These are phyloP conservation scores for Cryptococcus floricola DNA, from an alignment of 1,284 basidiomycete genomes.

Conservation along the genomic window DNA sequence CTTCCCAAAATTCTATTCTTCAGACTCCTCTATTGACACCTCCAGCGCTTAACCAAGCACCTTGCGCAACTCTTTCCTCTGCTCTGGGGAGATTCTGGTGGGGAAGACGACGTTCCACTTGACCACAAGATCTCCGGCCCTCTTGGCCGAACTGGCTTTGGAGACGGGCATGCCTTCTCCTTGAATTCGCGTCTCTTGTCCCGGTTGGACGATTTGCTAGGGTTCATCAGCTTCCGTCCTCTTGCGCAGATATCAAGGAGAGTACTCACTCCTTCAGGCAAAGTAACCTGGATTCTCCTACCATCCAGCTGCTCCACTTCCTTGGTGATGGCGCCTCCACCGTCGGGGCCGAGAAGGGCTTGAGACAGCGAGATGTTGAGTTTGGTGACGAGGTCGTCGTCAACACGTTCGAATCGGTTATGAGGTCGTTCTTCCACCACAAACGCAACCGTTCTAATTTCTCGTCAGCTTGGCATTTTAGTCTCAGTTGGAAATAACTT, in stretches of 20 bases:
- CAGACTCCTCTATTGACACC: not conserved
- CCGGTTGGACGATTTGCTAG: conserved; percentile 69
- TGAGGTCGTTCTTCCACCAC: conserved; percentile 89
- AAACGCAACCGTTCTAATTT: conserved; percentile 62
- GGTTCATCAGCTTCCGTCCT: not conserved
- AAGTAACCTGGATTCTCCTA: conserved; percentile 63
- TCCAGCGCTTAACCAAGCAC: conserved; percentile 50
- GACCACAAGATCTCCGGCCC: conserved; percentile 77
- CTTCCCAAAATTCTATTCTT: not conserved
- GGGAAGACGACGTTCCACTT: conserved; percentile 85
- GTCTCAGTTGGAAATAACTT: conserved; percentile 11
- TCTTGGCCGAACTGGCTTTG: conserved; percentile 66
- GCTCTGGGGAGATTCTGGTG: conserved; percentile 62
- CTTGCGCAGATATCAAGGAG: not conserved
- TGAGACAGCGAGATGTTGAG: conserved; percentile 73
- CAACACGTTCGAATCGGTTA: conserved; percentile 66
- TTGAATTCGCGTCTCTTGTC: conserved; percentile 63
- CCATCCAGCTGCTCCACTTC: conserved; percentile 71
- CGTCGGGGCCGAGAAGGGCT: conserved; percentile 60
- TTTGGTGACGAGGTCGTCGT: conserved; percentile 68
- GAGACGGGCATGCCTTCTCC: conserved; percentile 90
- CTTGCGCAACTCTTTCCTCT: conserved; percentile 75
- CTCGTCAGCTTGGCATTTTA: not conserved
- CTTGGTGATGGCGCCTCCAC: conserved; percentile 51
- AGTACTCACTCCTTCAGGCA: conserved; percentile 56